Percentiles rank a stretch among this genome's conserved stretches.
These are phyloP conservation scores for Eucalyptus cloeziana DNA, from an alignment of 345 rosid genomes.

Conservation along the genomic window DNA sequence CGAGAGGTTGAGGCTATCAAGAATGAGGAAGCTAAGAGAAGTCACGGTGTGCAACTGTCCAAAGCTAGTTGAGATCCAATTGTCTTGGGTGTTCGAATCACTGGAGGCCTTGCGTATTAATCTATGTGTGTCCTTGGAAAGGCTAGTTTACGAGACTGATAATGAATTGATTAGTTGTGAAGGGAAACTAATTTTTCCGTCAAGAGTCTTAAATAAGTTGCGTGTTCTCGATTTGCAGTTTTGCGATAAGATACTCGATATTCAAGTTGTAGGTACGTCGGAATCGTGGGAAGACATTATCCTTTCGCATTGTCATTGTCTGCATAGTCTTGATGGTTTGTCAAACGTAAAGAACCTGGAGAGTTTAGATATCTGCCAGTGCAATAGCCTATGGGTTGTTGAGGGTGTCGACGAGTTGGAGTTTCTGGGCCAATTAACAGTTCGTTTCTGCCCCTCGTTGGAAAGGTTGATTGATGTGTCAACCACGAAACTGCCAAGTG, in stretches of 20 bases:
- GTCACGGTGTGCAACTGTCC: rapidly evolving
- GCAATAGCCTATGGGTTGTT: neutral
- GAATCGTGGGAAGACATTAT: rapidly evolving
- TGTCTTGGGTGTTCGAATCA: neutral
- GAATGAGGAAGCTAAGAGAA: neutral
- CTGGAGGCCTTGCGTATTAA: neutral
- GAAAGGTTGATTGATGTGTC: neutral
- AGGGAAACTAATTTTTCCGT: neutral
- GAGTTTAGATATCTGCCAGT: rapidly evolving
- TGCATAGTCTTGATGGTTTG: neutral
- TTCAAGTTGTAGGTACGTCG: neutral
- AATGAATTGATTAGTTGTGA: neutral
- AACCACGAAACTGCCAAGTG: neutral
- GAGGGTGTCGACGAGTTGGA: neutral
- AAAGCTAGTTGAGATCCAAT: neutral
- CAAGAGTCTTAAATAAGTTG: neutral
- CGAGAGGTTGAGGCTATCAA: neutral
- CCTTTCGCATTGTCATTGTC: rapidly evolving
- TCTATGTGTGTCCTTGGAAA: rapidly evolving
- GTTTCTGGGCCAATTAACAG: rapidly evolving
- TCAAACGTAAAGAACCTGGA: neutral
- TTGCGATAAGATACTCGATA: neutral
- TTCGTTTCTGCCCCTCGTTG: rapidly evolving
- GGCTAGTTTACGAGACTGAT: neutral
- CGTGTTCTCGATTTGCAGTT: rapidly evolving